Percentiles rank a stretch among this genome's conserved stretches.
phyloP scores from a whole-genome alignment of 1,139 yeast genomes.

The Saccharomyces hybrid region DNA sequence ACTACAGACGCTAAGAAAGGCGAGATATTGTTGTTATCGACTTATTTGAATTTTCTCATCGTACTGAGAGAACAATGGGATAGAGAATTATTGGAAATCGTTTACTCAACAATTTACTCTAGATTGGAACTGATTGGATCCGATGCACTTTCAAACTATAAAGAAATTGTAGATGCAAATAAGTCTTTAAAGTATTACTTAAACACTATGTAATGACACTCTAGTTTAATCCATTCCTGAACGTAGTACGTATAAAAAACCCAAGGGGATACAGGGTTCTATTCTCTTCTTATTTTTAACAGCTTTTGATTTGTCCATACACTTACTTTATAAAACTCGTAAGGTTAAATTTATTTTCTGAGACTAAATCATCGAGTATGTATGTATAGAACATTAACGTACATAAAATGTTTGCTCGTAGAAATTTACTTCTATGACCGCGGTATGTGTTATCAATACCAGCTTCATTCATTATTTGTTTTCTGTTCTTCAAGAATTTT shows the following conservation, averaged over 20 bases:
- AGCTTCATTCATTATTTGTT: neutral
- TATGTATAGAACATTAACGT: neutral
- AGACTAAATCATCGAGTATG: neutral
- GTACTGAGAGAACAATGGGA: constrained; percentile 24
- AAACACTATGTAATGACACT: neutral
- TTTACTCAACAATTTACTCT: neutral
- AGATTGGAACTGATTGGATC: neutral
- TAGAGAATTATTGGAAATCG: constrained; percentile 12
- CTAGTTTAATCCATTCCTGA: neutral
- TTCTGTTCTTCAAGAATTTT: neutral
- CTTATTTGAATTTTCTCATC: constrained; percentile 20
- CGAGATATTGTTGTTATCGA: constrained; percentile 16
- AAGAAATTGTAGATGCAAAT: constrained; percentile 4
- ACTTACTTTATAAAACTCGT: neutral
- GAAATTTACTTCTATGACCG: neutral
- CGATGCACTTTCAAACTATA: neutral
- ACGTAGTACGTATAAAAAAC: too few species aligned
- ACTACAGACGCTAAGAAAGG: constrained; percentile 8
- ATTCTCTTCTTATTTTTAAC: too few species aligned
- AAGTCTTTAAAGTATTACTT: neutral
- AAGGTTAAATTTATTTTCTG: neutral
- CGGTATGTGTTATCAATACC: neutral
- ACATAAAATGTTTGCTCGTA: neutral
- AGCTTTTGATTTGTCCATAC: too few species aligned
- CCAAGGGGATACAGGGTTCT: neutral